Evolutionary conservation across 2,329 filamentous ascomycete genomes (phyloP).

Genomic region (Tolypocladium tropicale): DNA sequence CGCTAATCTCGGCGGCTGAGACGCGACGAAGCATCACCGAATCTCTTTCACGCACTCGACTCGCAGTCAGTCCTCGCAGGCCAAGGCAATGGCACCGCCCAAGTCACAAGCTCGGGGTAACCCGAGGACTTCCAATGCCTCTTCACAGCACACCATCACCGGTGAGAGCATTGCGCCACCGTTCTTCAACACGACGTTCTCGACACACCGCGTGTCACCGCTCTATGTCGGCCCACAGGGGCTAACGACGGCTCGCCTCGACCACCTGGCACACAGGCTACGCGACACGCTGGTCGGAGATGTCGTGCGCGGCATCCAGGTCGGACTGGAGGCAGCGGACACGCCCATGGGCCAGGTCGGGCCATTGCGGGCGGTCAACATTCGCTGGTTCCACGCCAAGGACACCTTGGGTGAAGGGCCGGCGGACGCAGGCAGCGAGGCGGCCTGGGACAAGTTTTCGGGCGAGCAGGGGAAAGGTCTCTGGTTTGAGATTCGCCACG

Average conservation of each 20-base stretch:
- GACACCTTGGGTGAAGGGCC: constrained; percentile 20
- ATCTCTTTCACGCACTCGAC: too few species aligned
- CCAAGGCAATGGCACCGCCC: not conserved
- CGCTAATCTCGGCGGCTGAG: not conserved
- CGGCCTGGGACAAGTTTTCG: constrained; percentile 6
- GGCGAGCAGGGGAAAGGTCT: constrained; percentile 19
- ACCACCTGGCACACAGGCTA: constrained; percentile 34
- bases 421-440: constrained; percentile 7
- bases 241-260: constrained; percentile 28
- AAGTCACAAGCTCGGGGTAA: not conserved
- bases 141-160: not conserved
- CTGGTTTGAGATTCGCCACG: constrained; percentile 41
- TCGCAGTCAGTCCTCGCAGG: not conserved
- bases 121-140: not conserved
- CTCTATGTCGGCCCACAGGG: constrained; percentile 34
- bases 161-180: constrained; percentile 21
- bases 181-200: constrained; percentile 50
- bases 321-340: constrained; percentile 34
- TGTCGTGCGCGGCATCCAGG: constrained; percentile 48
- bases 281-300: constrained; percentile 47
- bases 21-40: not conserved
- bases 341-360: constrained; percentile 27
- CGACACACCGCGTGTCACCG: constrained; percentile 44
- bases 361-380: constrained; percentile 34
- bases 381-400: constrained; percentile 32